Evolutionary conservation across 2,329 filamentous ascomycete genomes (phyloP).

Genomic region (Coccinonectria pachysandricola): DNA sequence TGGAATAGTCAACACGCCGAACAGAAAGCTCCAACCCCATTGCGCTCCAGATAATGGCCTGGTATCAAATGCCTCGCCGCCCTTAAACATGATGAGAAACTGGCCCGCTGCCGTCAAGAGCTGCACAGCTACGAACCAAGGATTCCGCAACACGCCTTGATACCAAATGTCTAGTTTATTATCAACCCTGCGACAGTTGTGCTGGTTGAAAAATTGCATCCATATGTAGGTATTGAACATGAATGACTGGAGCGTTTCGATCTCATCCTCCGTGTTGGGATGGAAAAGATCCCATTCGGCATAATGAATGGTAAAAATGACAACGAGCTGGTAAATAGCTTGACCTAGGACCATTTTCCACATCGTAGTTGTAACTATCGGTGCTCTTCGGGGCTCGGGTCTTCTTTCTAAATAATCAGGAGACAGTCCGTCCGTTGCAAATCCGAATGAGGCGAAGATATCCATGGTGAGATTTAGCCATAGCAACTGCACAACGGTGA

Average conservation of each 20-base stretch:
- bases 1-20: constrained; percentile 58
- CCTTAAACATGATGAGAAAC: constrained; percentile 61
- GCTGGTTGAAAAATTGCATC: constrained; percentile 85
- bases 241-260: constrained; percentile 44
- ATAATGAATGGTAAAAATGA: constrained; percentile 52
- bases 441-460: constrained; percentile 54
- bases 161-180: constrained; percentile 73
- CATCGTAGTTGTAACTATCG: constrained; percentile 57
- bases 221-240: constrained; percentile 82
- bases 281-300: constrained; percentile 47
- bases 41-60: constrained; percentile 49
- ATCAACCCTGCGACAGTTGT: constrained; percentile 70
- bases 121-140: constrained; percentile 64
- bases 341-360: constrained; percentile 59
- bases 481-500: constrained; percentile 56
- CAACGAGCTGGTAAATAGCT: constrained; percentile 48
- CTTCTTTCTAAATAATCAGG: constrained; percentile 44
- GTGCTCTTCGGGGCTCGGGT: constrained; percentile 52
- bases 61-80: constrained; percentile 57
- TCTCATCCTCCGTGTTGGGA: constrained; percentile 29
- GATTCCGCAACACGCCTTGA: constrained; percentile 63
- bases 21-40: constrained; percentile 60
- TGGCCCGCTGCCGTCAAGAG: constrained; percentile 58
- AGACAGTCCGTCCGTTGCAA: constrained; percentile 53
- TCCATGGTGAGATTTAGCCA: constrained; percentile 66